Conservation (phyloP, 2,329 filamentous ascomycete species). For the Ramichloridium luteum region DNA sequence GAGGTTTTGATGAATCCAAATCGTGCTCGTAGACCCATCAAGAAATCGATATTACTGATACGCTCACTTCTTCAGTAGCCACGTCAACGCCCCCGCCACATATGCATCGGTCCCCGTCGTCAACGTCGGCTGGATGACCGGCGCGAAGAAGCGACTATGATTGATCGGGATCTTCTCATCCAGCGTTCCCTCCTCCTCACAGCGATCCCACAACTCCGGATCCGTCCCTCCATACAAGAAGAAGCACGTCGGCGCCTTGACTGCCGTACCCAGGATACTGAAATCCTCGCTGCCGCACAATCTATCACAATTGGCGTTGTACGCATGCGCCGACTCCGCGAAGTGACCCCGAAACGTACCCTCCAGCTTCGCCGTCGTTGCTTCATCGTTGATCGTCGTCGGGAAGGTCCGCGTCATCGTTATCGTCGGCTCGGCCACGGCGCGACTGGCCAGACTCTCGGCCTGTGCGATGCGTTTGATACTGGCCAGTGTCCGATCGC, state of each 20-base stretch:
- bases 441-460: conserved; percentile 41
- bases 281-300: conserved; percentile 47
- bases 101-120: conserved; percentile 34
- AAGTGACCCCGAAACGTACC: conserved; percentile 38
- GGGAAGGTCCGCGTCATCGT: conserved; percentile 34
- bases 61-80: too few species aligned
- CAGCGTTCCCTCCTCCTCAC: conserved; percentile 32
- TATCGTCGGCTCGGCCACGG: conserved; percentile 33
- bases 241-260: conserved; percentile 41
- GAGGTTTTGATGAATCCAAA: too few species aligned
- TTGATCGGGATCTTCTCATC: conserved; percentile 44
- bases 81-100: too few species aligned
- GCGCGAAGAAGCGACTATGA: conserved; percentile 48
- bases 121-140: conserved; percentile 47
- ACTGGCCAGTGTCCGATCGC: conserved; percentile 35
- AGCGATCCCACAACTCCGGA: conserved; percentile 38
- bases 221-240: conserved; percentile 46
- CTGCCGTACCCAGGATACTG: conserved; percentile 39
- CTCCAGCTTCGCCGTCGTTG: conserved; percentile 31
- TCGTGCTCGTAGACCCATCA: too few species aligned
- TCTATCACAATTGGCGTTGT: conserved; percentile 30
- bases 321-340: conserved; percentile 18
- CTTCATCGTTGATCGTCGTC: conserved; percentile 40
- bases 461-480: conserved; percentile 44
- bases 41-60: too few species aligned